Base-by-base conservation (phyloP, 768 basidiomycete genomes). In the Mycena sanguinolenta region DNA sequence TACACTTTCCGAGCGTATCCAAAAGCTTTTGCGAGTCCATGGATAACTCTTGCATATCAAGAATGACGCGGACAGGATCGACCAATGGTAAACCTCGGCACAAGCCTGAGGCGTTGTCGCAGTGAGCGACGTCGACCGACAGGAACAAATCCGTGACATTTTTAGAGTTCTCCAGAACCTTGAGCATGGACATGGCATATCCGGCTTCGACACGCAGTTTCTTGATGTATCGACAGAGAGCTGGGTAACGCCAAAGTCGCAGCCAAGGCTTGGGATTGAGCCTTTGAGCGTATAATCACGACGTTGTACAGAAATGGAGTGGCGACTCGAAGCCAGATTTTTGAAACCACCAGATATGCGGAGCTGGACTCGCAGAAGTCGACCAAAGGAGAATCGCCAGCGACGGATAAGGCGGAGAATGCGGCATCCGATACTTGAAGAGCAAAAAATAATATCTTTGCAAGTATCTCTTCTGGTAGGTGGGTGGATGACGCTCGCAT, bases 261-360 rank as follows among this genome's bases (percentile, higher is more conserved):
- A 3, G 38, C 63, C 17, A 72, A 14, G 1, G 71, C 71, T 16
- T 68, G 57, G 5, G 66, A 58, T 25, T 72, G 71, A 10, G 66
- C 71, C 25, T 58, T 68, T 3, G 58, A 64, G 12, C 67, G 67
- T 0, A 72, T 21, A 2, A 65, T 36, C 10, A 64, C 49, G 52
- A 64, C 58, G 49, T 65, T 21, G 59, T 72, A 72, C 1, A 72
- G 54, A 2, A 72, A 63, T 0, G 71, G 71, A 2, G 71, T 72
- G 16, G 71, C 49, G 0, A 72, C 71, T 12, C 71, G 62, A 3
- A 72, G 57, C 71, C 71, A 72, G 1, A 63, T 27, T n/a, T 72
- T 72, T 52, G 42, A 67, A 10, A 68, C 67, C 30, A 64, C 50
- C 4, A 67, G 32, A 30, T 36, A 55, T 17, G 67, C 71, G 10